Conservation (phyloP, 345 rosid genomes). For the Atalantia buxifolia region DNA sequence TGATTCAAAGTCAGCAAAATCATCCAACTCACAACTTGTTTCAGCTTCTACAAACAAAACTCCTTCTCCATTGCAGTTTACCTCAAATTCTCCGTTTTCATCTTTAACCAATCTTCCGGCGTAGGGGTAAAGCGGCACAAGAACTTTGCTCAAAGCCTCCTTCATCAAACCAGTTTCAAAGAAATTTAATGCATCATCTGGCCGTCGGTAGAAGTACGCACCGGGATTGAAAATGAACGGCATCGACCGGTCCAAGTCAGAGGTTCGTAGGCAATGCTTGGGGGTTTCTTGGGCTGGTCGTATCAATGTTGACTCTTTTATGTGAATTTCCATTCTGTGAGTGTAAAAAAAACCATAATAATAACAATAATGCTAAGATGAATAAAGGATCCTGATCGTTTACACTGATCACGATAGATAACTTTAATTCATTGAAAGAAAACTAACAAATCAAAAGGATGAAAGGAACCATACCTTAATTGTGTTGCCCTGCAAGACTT, state of each 20-base stretch:
- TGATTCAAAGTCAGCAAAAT: conserved; percentile 19
- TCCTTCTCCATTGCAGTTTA: conserved; percentile 44
- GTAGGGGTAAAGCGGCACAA: conserved; percentile 36
- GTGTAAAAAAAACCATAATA: too few species aligned
- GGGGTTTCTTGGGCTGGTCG: conserved; percentile 20
- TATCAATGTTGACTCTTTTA: background rate
- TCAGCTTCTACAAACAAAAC: conserved; percentile 34
- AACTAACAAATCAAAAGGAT: too few species aligned
- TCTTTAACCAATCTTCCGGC: conserved; percentile 41
- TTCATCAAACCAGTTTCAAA: conserved; percentile 22
- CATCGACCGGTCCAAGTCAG: conserved; percentile 33
- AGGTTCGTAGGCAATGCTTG: conserved; percentile 29
- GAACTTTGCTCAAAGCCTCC: conserved; percentile 33
- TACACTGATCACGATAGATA: too few species aligned
- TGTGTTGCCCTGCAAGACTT: too few species aligned
- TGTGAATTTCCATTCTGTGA: background rate
- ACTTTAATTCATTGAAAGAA: too few species aligned
- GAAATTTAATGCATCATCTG: conserved; percentile 19
- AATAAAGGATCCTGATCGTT: too few species aligned
- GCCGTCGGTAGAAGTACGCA: conserved; percentile 25
- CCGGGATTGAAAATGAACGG: conserved; percentile 21
- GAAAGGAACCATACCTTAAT: too few species aligned
- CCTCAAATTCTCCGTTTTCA: conserved; percentile 33
- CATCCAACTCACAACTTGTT: conserved; percentile 19
- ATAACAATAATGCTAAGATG: too few species aligned